Evolutionary conservation across 306 rosid species (phyloP).

Genomic region (Coriaria nepalensis): DNA sequence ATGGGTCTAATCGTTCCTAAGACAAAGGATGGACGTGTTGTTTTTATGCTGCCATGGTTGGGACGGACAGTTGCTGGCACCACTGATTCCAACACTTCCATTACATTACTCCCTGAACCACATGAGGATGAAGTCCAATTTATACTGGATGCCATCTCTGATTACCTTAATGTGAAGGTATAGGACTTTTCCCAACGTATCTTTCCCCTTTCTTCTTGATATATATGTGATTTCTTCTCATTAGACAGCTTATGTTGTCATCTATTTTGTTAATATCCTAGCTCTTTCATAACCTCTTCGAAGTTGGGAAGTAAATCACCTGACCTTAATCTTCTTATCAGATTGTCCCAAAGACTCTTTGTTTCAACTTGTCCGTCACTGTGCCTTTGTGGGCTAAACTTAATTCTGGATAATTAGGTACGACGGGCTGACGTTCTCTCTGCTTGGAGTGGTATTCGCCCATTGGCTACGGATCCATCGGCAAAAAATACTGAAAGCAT

Average conservation of each 20-base stretch:
- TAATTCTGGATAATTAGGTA: conserved; percentile 42
- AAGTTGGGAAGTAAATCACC: no score
- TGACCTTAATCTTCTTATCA: no score
- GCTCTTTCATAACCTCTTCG: no score
- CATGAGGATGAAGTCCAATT: conserved; percentile 94
- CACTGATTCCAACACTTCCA: conserved; percentile 77
- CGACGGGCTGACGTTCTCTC: conserved; percentile 91
- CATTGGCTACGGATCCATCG: conserved; percentile 79
- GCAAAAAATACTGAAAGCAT: conserved; percentile 82
- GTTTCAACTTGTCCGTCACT: conserved; percentile 7
- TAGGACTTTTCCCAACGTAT: conserved; percentile 12
- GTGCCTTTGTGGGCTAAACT: conserved; percentile 21
- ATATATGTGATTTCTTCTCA: no score
- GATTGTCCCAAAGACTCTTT: background rate
- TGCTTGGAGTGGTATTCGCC: conserved; percentile 99
- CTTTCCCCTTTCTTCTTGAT: no score
- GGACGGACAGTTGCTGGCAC: conserved; percentile 98
- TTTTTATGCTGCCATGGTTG: conserved; percentile 98
- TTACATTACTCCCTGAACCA: conserved; percentile 88
- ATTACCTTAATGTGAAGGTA: conserved; percentile 91
- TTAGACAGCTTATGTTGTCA: no score
- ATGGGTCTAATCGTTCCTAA: conserved; percentile 98
- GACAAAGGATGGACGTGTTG: conserved; percentile 96
- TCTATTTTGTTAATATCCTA: no score
- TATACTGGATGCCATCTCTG: conserved; percentile 87